Evolutionary conservation across 257 asterid species (phyloP), one percentile per base, ranked within the genome.

Genomic region (Henckelia pumila): DNA sequence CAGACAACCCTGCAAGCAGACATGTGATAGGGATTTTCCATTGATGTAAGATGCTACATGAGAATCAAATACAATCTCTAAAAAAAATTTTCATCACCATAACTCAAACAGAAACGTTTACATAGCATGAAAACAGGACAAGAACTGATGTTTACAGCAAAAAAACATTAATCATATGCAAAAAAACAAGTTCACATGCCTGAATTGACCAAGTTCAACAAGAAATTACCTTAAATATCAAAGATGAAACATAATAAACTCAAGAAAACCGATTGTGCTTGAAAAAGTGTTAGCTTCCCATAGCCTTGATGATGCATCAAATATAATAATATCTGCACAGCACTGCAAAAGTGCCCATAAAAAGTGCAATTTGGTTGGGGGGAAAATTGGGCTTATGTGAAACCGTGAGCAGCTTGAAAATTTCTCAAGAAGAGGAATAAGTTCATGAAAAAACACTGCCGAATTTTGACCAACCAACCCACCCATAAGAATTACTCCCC

Each of bases 401-500:
- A 30, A 65, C 59, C 32, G 28, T 8, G 44, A 35, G 44, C 14
- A 35, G 14, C 44, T 35, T 35, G 44, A 35, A 9, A 35, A 8
- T 35, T 8, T 35, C 44, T 64, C 30, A 65, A 25, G 57, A 65
- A 72, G 59, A 11, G 26, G 72, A 77, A 32, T 69, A 35, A 75
- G 59, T 71, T 64, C 73, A 69, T 71, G 67, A 62, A 79, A 66
- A 74, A 68, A 74, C 47, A 70, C 33, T 47, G 71, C 75, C 82
- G 66, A 75, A 78, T 59, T 59, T 72, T 84, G 85, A 80, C 84
- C 63, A 58, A 22, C 1, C 61, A 59, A 10, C 60, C 73, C 47
- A 63, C 79, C 63, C 66, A 74, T 73, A 71, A 76, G 64, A 79
- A 37, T 33, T 73, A 71, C 20, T 44, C 3, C 53, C 53, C 64